Base-by-base conservation (phyloP, 176 grass and related monocot species). In the Lolium perenne region DNA sequence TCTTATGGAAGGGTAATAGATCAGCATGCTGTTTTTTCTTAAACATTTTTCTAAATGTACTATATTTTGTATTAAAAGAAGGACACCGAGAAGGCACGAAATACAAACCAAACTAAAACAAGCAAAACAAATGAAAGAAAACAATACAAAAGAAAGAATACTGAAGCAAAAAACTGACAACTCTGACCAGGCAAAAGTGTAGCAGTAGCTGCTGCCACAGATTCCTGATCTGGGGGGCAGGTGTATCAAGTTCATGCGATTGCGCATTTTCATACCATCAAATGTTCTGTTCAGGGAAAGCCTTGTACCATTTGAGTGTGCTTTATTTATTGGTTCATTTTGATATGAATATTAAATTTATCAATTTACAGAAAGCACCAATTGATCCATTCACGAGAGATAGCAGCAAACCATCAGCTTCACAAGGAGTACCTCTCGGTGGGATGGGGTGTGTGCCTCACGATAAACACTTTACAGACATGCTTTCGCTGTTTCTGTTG, bases 381-480 rank as follows among this genome's bases (percentile, higher is more conserved):
- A 98, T 98, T 86, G 95, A 98, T 78, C 95, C 95, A 85, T 98
- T 98, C 83, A 98, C 95, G 22, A 89, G 86, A 76, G 95, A 98
- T 75, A 85, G 86, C 46, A 86, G 78, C 80, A 94, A 75, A 66
- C 93, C 95, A 25, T 95, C 91, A 47, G 95, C 95, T 57, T 98
- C 95, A 32, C 95, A 95, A 82, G 95, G 95, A 66, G 91, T 98
- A 57, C 95, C 95, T 54, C 91, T 98, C 74, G 95, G 95, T 87
- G 95, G 95, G 84, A 98, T 98, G 95, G 95, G 95, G 95, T 98
- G 84, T 70, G 87, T 71, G 76, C 60, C 57, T 75, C 38, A 2
- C 64, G n/a, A 76, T 70, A 80, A 75, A 78, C 80, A 20, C 66
- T 84, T 75, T 72, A 21, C 56, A 72, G 2, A 61, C 45, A 58